Base-by-base conservation (phyloP, 2,329 filamentous ascomycete species). In the Escovopsis sp. region DNA sequence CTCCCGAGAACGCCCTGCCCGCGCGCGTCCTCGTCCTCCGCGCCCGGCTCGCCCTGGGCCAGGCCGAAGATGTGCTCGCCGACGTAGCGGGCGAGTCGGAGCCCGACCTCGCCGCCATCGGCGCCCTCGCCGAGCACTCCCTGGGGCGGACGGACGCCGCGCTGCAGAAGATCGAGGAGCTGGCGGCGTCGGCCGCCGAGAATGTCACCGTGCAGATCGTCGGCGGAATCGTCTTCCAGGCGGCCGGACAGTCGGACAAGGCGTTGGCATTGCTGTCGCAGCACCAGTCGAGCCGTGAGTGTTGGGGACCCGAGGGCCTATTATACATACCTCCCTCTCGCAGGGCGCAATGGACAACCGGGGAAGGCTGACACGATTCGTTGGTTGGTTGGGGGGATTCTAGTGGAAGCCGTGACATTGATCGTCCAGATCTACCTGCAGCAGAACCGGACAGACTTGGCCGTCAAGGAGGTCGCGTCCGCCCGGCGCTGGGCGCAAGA, bases 401-500 rank as follows among this genome's bases (percentile, higher is more conserved):
- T 45, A 79, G 75, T 80, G 45, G 76, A 80, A 51, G 82, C 85
- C 43, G 85, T 95, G 41, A 82, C 88, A 37, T 67, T 96, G 47
- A 88, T 91, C 49, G 80, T 88, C 28, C 89, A 98, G 61, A 93
- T 96, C 52, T 82, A 95, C 57, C 78, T 96, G 9, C 75, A 85
- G 53, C 86, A 94, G 59, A 95, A 95, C 69, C 77, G 89, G 52
- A 82, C 82, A 54, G 89, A 96, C 60, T 76, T 95, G 39, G 91
- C 91, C 2, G 55, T 87, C 11, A 94, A 94, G 64, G 89, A 95
- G 65, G 87, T 94, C 33, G 69, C 79, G 41, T 77, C 82, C 33
- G 91, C 91, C 33, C 78, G 88, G 59, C 77, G 85, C 63, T 96
- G 89, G 85, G 91, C 89, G 7, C 89, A 98, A 64, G 91, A 96